phyloP scores from a whole-genome alignment of 73 alveolate genomes.

The Halteria grandinella region DNA sequence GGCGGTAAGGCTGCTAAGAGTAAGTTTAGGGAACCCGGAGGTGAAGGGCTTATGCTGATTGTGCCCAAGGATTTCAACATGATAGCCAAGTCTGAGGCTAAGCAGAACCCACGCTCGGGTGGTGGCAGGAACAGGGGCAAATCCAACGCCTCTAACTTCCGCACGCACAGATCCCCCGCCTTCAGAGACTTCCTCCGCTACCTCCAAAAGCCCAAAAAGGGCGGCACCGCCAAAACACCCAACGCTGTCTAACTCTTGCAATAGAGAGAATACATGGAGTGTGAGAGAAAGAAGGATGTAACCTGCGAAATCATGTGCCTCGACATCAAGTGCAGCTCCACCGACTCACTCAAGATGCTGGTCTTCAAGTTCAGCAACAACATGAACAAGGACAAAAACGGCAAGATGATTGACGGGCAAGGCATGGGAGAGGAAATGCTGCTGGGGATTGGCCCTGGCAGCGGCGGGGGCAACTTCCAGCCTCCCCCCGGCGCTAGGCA shows the following conservation, averaged over 20 bases:
- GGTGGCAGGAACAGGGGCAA: background rate
- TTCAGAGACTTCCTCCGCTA: slow-evolving; percentile 27
- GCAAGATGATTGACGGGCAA: background rate
- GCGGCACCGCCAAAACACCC: slow-evolving; percentile 20
- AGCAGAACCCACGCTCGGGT: slow-evolving; percentile 8
- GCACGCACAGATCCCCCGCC: slow-evolving; percentile 23
- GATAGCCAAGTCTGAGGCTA: slow-evolving; percentile 42
- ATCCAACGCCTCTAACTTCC: background rate
- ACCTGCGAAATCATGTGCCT: slow-evolving; percentile 40
- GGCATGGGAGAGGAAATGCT: too few relatives aligned
- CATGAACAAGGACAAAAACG: background rate
- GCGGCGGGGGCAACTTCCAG: too few relatives aligned
- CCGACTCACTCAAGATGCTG: slow-evolving; percentile 33
- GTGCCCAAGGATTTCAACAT: slow-evolving; percentile 49
- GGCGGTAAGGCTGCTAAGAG: slow-evolving; percentile 31
- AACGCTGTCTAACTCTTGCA: slow-evolving; percentile 9
- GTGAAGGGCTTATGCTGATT: slow-evolving; percentile 26
- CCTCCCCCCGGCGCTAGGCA: too few relatives aligned
- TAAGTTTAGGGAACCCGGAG: slow-evolving; percentile 39
- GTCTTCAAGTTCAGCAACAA: slow-evolving; percentile 35
- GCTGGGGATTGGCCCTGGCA: too few relatives aligned
- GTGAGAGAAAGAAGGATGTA: slow-evolving; percentile 43
- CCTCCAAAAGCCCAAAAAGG: slow-evolving; percentile 29
- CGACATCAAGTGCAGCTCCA: slow-evolving; percentile 14
- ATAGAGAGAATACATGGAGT: slow-evolving; percentile 35